Percentiles rank a stretch among this genome's conserved stretches.
phyloP scores from a whole-genome alignment of 2,329 filamentous ascomycete genomes.

The Claviceps sp. region DNA sequence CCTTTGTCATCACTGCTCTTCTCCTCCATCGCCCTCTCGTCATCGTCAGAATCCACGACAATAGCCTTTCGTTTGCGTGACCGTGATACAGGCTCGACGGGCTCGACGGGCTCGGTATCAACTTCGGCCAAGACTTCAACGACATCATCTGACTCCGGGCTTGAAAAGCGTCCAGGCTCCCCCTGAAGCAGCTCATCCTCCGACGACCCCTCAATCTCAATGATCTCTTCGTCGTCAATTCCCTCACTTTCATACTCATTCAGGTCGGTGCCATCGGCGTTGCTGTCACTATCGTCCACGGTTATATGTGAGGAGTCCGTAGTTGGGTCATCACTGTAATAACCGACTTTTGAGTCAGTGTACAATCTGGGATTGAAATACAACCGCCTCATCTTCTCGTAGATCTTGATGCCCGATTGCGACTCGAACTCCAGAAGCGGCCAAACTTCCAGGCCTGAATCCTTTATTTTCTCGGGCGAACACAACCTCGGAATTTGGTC shows the following conservation, averaged over 20 bases:
- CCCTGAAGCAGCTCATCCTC: conserved; percentile 6
- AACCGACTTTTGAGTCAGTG: conserved; percentile 1
- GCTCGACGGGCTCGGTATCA: background rate
- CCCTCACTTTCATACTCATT: conserved; percentile 27
- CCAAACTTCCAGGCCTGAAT: conserved; percentile 11
- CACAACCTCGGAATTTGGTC: conserved; percentile 9
- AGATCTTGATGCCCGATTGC: conserved; percentile 8
- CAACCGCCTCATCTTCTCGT: conserved; percentile 7
- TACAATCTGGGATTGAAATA: background rate
- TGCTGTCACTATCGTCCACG: background rate
- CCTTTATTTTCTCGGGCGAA: background rate
- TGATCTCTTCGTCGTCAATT: conserved; percentile 22
- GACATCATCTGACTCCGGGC: conserved; percentile 1
- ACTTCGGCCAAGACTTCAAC: conserved; percentile 4
- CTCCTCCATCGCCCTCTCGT: conserved; percentile 13
- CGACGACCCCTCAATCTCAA: conserved; percentile 11
- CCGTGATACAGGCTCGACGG: conserved; percentile 3
- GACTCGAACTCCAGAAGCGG: conserved; percentile 20
- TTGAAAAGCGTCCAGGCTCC: conserved; percentile 2
- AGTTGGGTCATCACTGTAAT: conserved; percentile 5
- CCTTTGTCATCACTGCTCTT: conserved; percentile 15
- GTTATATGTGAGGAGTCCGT: background rate
- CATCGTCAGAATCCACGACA: conserved; percentile 15
- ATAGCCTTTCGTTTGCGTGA: conserved; percentile 15
- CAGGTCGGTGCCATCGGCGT: conserved; percentile 7